These are phyloP conservation scores for Plasmodium yoelii DNA, from an alignment of 169 alveolate species.

Conservation along the genomic window DNA sequence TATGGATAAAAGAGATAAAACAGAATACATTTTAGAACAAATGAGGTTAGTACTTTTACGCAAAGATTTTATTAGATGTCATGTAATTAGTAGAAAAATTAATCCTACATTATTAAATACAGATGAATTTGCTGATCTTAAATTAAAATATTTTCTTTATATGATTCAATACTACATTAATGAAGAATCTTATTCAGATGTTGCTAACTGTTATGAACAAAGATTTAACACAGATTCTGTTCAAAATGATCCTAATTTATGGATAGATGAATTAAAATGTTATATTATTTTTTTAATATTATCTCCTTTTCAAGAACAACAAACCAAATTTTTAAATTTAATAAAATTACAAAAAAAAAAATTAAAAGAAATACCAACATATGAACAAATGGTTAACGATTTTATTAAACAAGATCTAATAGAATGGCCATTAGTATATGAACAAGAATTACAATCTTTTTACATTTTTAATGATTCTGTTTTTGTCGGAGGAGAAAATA, in stretches of 20 bases:
- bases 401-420: constrained; percentile 79
- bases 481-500: constrained; percentile 72
- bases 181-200: constrained; percentile 78
- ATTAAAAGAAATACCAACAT: constrained; percentile 77
- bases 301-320: constrained; percentile 72
- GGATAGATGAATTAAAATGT: constrained; percentile 72
- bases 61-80: constrained; percentile 84
- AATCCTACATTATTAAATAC: constrained; percentile 77
- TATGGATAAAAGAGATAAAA: constrained; percentile 80
- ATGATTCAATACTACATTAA: constrained; percentile 83
- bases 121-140: constrained; percentile 73
- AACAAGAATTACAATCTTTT: constrained; percentile 46
- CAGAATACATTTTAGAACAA: constrained; percentile 82
- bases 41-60: constrained; percentile 82
- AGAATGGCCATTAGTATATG: constrained; percentile 77
- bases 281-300: constrained; percentile 38
- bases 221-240: constrained; percentile 45
- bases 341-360: constrained; percentile 68
- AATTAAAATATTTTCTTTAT: constrained; percentile 79
- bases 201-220: constrained; percentile 79
- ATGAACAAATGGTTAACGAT: constrained; percentile 75
- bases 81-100: constrained; percentile 82
- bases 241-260: constrained; percentile 25
- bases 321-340: constrained; percentile 46
- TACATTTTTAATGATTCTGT: constrained; percentile 46